A percentile compares a stretch with the other conserved stretches of the same genome.
These are phyloP conservation scores for Ilyonectria robusta DNA, from an alignment of 2,329 filamentous ascomycete species.

Conservation along the genomic window DNA sequence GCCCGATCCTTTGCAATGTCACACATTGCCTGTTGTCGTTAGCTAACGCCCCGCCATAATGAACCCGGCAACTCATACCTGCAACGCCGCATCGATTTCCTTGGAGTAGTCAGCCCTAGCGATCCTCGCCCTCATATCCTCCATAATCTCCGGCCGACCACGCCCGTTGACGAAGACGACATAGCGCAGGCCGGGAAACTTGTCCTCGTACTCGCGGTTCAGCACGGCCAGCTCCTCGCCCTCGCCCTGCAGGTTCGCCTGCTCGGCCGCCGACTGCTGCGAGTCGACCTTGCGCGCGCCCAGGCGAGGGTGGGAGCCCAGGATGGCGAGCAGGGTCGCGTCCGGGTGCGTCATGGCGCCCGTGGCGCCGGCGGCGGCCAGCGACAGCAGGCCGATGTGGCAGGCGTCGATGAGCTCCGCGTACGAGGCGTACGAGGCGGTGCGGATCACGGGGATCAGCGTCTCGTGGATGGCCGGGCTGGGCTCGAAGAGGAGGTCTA, in stretches of 20 bases:
- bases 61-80: slow-evolving; percentile 65
- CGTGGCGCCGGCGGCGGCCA: slow-evolving; percentile 66
- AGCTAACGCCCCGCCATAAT: slow-evolving; percentile 26
- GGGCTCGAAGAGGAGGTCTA: slow-evolving; percentile 90
- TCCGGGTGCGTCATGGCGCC: slow-evolving; percentile 54
- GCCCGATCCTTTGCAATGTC: slow-evolving; percentile 89
- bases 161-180: slow-evolving; percentile 94
- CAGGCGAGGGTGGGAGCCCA: slow-evolving; percentile 86
- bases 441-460: slow-evolving; percentile 75
- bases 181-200: slow-evolving; percentile 86
- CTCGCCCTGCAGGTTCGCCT: slow-evolving; percentile 79
- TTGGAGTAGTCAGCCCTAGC: slow-evolving; percentile 73
- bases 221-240: slow-evolving; percentile 73
- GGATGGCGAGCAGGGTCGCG: slow-evolving; percentile 75
- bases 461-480: slow-evolving; percentile 81
- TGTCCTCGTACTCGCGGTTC: slow-evolving; percentile 85
- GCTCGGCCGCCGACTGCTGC: slow-evolving; percentile 83
- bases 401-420: slow-evolving; percentile 77
- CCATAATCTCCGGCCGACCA: slow-evolving; percentile 80
- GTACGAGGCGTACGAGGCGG: slow-evolving; percentile 75
- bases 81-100: slow-evolving; percentile 81
- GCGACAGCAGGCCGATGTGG: slow-evolving; percentile 71
- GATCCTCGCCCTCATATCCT: slow-evolving; percentile 84
- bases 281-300: slow-evolving; percentile 86
- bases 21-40: slow-evolving; percentile 80